Evolutionary conservation across 495 filamentous ascomycete species (phyloP), one percentile per base, ranked within the genome.

Genomic region (Xylaria flabelliformis): DNA sequence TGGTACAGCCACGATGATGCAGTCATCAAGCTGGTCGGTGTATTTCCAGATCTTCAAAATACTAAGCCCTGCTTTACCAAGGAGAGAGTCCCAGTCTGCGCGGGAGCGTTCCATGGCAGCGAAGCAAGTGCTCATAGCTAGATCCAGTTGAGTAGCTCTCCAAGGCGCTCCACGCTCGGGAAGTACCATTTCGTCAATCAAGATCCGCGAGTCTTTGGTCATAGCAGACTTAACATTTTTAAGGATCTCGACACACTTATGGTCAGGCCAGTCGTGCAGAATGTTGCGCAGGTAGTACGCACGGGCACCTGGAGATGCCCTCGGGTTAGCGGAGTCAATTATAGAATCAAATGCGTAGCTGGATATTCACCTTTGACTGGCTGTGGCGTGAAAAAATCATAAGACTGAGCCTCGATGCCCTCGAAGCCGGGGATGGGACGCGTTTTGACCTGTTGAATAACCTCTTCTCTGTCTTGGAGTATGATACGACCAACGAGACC

Each of bases 221-320:
- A 86, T 79, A 24, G 80, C 80, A 10, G 67, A 56, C 34, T 70
- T 76, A 19, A 82, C 59, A 12, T 80, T 74, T 44, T 74, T 68
- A 10, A 88, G 72, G 17, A 87, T 83, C 41, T 71, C 65, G 2
- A 79, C 32, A 42, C 76, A 78, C 50, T 82, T 75, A 19, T 80
- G 75, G 67, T 85, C 80, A 0, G 82, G 67, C 69, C 73, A 83
- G 74, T 85, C 80, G 69, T 86, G 85, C 13, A 88, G 65, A 41
- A 88, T 76, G 39, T 80, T 76, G 24, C 84, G 83, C 41, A 86
- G 58, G 64, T 85, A 87, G 70, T 87, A 88, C 0, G 75, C 77
- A 4, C 80, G 79, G 0, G 85, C 80, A 39, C 82, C 83, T 83
- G 6, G 41, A 6, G 4, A 6, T 6, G 4, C 34, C 4, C 4